phyloP scores from a whole-genome alignment of 352 stramenopile species.

The Phytophthora hibernalis region DNA sequence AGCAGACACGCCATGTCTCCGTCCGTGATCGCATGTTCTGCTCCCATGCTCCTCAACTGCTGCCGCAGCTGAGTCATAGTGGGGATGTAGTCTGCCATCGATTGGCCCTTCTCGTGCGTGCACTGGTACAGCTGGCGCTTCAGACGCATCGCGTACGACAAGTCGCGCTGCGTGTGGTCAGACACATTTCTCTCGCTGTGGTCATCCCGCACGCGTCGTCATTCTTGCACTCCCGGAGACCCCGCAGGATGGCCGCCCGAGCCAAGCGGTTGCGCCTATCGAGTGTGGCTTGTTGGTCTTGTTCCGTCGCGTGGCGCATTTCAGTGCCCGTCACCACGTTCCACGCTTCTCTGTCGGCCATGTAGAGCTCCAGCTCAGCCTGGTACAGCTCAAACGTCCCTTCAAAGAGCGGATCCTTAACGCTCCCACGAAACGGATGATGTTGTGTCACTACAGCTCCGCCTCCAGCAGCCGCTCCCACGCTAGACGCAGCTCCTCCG shows the following conservation, averaged over 20 bases:
- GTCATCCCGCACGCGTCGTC: not conserved
- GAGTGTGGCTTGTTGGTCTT: not conserved
- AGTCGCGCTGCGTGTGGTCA: conserved; percentile 4
- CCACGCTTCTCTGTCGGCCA: conserved; percentile 10
- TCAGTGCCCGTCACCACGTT: not conserved
- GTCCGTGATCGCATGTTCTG: not conserved
- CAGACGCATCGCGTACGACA: not conserved
- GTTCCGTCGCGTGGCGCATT: not conserved
- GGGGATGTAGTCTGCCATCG: not conserved
- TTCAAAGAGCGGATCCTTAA: conserved; percentile 1
- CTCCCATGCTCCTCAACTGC: not conserved
- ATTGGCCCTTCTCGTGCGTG: not conserved
- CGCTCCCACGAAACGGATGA: conserved; percentile 2
- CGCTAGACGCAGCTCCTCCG: no score
- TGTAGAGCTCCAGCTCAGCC: conserved; percentile 11
- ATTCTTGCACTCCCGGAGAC: not conserved
- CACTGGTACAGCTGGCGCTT: not conserved
- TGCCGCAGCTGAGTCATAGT: conserved; percentile 2
- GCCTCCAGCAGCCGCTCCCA: not conserved
- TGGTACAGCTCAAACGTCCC: conserved; percentile 18
- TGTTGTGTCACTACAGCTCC: not conserved
- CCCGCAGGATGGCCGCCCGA: not conserved
- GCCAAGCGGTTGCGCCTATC: conserved; percentile 5
- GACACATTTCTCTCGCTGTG: conserved; percentile 1
- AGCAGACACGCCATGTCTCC: conserved; percentile 3